These are phyloP conservation scores for Acer yangbiense DNA, from an alignment of 345 rosid species.

Conservation along the genomic window DNA sequence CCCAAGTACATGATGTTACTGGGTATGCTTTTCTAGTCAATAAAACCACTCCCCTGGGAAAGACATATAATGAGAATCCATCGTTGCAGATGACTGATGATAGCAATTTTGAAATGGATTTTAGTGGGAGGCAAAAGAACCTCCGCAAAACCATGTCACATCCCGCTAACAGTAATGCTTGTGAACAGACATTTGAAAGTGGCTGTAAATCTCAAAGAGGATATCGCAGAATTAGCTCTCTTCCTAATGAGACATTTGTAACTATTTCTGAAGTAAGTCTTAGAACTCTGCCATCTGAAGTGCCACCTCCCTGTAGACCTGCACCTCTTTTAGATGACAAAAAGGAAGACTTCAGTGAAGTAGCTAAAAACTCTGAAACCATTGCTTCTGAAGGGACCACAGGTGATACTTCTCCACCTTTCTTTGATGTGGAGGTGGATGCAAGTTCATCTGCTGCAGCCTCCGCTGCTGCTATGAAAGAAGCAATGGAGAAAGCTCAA, in stretches of 20 bases:
- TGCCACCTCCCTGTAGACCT: slow-evolving; percentile 89
- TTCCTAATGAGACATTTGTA: slow-evolving; percentile 53
- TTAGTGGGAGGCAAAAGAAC: slow-evolving; percentile 35
- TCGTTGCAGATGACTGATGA: slow-evolving; percentile 34
- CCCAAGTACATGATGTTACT: slow-evolving; percentile 48
- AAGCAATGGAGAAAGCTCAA: slow-evolving; percentile 81
- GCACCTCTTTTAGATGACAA: slow-evolving; percentile 52
- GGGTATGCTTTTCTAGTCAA: slow-evolving; percentile 62
- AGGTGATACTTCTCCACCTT: slow-evolving; percentile 60
- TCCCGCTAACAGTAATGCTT: slow-evolving; percentile 28
- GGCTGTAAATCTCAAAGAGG: slow-evolving; percentile 36
- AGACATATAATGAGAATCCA: slow-evolving; percentile 28
- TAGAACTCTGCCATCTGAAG: slow-evolving; percentile 70
- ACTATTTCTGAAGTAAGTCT: slow-evolving; percentile 78
- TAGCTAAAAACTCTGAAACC: slow-evolving; percentile 37
- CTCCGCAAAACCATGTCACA: slow-evolving; percentile 49
- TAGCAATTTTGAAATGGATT: slow-evolving; percentile 30
- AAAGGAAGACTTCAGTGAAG: slow-evolving; percentile 36
- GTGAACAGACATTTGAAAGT: slow-evolving; percentile 31
- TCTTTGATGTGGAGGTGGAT: slow-evolving; percentile 95
- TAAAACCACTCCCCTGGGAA: slow-evolving; percentile 36
- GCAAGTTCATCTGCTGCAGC: slow-evolving; percentile 74
- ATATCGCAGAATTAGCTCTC: slow-evolving; percentile 41
- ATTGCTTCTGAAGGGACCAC: slow-evolving; percentile 43
- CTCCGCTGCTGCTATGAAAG: slow-evolving; percentile 74